Conservation (phyloP, 805 yeast genomes). For the Cyberlindnera saturnus region DNA sequence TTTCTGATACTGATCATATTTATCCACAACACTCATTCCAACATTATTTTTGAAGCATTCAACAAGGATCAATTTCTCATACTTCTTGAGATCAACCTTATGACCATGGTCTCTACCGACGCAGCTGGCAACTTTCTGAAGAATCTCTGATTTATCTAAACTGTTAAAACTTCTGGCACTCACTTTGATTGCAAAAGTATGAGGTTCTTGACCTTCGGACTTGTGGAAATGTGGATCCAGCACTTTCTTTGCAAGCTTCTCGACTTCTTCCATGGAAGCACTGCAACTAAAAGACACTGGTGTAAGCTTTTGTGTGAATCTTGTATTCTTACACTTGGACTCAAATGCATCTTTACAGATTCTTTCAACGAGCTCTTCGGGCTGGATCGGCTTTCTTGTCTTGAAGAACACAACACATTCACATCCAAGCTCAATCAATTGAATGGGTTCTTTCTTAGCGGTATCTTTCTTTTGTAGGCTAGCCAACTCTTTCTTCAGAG, state of each 20-base stretch:
- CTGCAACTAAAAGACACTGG: conserved; percentile 76
- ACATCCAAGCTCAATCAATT: conserved; percentile 61
- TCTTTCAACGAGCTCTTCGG: conserved; percentile 60
- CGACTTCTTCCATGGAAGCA: conserved; percentile 64
- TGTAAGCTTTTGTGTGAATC: conserved; percentile 71
- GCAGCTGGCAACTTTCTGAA: conserved; percentile 59
- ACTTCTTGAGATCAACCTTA: conserved; percentile 71
- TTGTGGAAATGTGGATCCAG: conserved; percentile 63
- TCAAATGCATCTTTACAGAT: conserved; percentile 57
- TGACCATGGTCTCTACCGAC: conserved; percentile 71
- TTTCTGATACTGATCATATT: conserved; percentile 54
- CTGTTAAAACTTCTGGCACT: conserved; percentile 73
- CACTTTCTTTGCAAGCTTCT: conserved; percentile 52
- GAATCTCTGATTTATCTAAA: conserved; percentile 66
- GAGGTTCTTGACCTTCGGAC: conserved; percentile 29
- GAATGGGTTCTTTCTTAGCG: conserved; percentile 41
- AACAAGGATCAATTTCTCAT: conserved; percentile 72
- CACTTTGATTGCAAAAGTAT: conserved; percentile 74
- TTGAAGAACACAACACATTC: conserved; percentile 86
- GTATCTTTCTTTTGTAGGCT: conserved; percentile 35
- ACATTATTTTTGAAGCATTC: conserved; percentile 86
- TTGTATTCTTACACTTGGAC: conserved; percentile 50
- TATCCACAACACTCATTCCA: conserved; percentile 79
- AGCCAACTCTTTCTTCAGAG: conserved; percentile 63
- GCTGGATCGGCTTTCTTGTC: conserved; percentile 70